phyloP scores from a whole-genome alignment of 768 basidiomycete genomes.

The Lactarius trivialis region DNA sequence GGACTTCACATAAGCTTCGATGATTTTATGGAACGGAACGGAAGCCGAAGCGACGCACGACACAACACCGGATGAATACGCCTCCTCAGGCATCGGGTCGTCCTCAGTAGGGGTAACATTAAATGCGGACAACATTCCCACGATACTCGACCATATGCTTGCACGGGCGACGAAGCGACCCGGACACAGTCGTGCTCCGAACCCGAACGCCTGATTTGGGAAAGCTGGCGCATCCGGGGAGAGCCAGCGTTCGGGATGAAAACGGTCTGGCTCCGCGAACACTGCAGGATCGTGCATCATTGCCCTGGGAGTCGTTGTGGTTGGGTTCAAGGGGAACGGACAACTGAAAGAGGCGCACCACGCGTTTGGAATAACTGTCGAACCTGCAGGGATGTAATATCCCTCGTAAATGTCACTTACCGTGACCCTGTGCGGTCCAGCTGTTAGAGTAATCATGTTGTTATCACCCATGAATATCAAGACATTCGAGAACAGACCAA shows the following conservation, averaged over 20 bases:
- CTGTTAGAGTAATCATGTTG: neutral
- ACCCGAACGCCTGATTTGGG: too few species aligned
- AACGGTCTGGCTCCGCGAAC: too few species aligned
- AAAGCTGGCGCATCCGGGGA: too few species aligned
- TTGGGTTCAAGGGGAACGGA: too few species aligned
- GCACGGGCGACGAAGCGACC: neutral
- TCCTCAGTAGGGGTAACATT: neutral
- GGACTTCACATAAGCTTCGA: neutral
- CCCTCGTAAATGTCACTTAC: neutral
- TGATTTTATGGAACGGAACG: neutral
- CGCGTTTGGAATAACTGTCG: neutral
- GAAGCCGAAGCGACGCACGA: too few species aligned
- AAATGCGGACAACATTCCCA: neutral
- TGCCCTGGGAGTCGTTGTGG: neutral
- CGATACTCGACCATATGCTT: neutral
- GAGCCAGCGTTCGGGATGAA: too few species aligned
- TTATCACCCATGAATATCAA: neutral
- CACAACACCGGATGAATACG: neutral
- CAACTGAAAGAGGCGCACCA: neutral
- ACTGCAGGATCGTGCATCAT: too few species aligned
- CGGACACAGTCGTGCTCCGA: neutral
- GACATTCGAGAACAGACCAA: neutral
- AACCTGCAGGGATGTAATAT: too few species aligned
- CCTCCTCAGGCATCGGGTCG: neutral
- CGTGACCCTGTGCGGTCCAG: neutral